Conservation (phyloP, 1,139 yeast genomes). For the Keqinozyma sinolaborantium region DNA sequence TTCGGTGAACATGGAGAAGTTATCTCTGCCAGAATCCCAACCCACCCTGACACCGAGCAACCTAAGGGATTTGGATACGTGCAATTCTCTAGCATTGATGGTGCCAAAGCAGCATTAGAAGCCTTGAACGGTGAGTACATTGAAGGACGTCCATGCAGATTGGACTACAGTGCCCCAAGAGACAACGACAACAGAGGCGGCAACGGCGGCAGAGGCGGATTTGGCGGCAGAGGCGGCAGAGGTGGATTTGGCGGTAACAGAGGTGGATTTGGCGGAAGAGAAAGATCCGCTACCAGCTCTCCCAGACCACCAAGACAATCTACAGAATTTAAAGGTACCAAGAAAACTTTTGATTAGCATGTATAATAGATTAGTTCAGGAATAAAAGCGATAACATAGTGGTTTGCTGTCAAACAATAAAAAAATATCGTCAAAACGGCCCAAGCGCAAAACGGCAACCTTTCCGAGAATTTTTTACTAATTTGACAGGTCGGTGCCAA, state of each 20-base stretch:
- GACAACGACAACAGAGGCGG: constrained; percentile 36
- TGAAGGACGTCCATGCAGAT: constrained; percentile 91
- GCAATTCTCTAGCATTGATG: constrained; percentile 81
- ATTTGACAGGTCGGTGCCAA: too few relatives aligned
- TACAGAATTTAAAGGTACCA: constrained; percentile 68
- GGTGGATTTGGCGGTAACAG: constrained; percentile 39
- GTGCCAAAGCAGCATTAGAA: constrained; percentile 86
- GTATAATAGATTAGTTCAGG: too few relatives aligned
- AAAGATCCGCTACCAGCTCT: constrained; percentile 39
- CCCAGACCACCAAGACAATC: constrained; percentile 59
- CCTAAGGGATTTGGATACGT: constrained; percentile 99
- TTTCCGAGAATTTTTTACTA: too few relatives aligned
- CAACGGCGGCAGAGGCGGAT: constrained; percentile 32
- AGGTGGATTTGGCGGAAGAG: constrained; percentile 41
- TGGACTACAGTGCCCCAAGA: constrained; percentile 93
- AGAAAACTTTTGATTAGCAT: constrained; percentile 70
- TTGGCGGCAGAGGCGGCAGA: constrained; percentile 38
- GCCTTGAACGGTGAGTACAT: constrained; percentile 86
- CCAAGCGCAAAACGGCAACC: too few relatives aligned
- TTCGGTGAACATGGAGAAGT: constrained; percentile 81
- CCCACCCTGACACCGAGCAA: constrained; percentile 97
- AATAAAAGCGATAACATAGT: too few relatives aligned
- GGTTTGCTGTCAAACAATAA: too few relatives aligned
- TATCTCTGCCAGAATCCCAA: constrained; percentile 89
- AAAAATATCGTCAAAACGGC: too few relatives aligned